These are phyloP conservation scores for Ceratocystis destructans DNA, from an alignment of 2,329 filamentous ascomycete species.

Conservation along the genomic window DNA sequence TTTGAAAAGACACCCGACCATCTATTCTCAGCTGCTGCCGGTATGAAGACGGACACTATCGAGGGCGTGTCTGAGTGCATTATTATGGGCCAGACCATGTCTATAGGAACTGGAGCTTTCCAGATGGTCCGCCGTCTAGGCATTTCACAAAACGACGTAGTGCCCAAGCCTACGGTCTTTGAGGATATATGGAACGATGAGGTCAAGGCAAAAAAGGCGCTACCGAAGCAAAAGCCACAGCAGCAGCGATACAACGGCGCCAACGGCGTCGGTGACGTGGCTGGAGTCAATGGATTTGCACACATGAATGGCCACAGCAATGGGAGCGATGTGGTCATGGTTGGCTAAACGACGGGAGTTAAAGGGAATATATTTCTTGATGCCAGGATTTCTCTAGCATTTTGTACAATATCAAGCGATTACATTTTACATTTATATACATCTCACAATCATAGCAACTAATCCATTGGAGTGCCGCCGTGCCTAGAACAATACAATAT, in stretches of 20 bases:
- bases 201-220: slow-evolving; percentile 12
- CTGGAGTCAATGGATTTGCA: not conserved
- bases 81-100: slow-evolving; percentile 94
- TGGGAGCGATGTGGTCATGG: slow-evolving; percentile 17
- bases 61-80: slow-evolving; percentile 94
- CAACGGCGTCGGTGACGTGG: not conserved
- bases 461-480: not conserved
- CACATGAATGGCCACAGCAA: not conserved
- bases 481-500: not conserved
- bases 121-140: slow-evolving; percentile 70
- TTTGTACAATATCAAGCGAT: slow-evolving; percentile 5
- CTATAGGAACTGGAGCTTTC: slow-evolving; percentile 81
- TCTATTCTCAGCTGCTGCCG: slow-evolving; percentile 83
- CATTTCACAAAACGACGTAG: slow-evolving; percentile 46
- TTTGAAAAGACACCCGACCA: slow-evolving; percentile 99
- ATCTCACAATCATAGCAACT: not conserved
- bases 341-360: not conserved
- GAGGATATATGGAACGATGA: slow-evolving; percentile 47
- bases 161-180: slow-evolving; percentile 49
- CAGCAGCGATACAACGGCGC: not conserved
- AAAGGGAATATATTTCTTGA: slow-evolving; percentile 5
- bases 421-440: not conserved
- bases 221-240: not conserved
- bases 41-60: slow-evolving; percentile 82
- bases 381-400: not conserved